Conservation (phyloP, 179 eudicot species). For the Beta macrorhiza region DNA sequence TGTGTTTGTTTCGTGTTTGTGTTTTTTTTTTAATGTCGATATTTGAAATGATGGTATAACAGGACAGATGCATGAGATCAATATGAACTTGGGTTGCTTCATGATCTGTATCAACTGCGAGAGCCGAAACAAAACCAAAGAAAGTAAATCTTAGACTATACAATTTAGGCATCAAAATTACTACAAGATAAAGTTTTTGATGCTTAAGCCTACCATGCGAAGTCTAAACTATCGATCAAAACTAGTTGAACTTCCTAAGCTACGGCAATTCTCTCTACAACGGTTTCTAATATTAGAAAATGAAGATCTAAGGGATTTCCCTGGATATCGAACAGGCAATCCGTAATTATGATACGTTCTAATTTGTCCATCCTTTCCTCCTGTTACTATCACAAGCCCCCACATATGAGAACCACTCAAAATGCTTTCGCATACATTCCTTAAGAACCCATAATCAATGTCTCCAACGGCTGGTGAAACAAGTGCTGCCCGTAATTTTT, state of each 20-base stretch:
- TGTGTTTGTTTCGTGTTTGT: too few species aligned
- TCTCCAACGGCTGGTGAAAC: conserved; percentile 37
- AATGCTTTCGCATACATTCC: conserved; percentile 46
- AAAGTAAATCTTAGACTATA: not conserved
- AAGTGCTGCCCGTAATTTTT: conserved; percentile 21
- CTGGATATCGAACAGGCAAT: conserved; percentile 46
- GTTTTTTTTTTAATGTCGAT: too few species aligned
- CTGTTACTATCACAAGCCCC: conserved; percentile 83
- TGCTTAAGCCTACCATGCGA: not conserved
- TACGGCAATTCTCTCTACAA: conserved; percentile 10
- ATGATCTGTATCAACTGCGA: too few species aligned
- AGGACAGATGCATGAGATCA: too few species aligned
- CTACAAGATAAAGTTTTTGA: not conserved
- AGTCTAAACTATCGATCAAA: conserved; percentile 13
- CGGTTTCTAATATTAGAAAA: conserved; percentile 20
- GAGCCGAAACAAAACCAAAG: too few species aligned
- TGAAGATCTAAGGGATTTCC: conserved; percentile 22
- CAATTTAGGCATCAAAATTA: not conserved
- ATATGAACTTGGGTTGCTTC: too few species aligned
- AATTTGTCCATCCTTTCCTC: conserved; percentile 73
- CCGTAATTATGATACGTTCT: conserved; percentile 74
- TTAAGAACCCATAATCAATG: conserved; percentile 51
- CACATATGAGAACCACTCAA: conserved; percentile 53
- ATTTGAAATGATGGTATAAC: too few species aligned
- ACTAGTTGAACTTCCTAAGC: conserved; percentile 20